Evolutionary conservation across 371 early-diverging fungal species (phyloP).

Genomic region (Mucor piriformis): DNA sequence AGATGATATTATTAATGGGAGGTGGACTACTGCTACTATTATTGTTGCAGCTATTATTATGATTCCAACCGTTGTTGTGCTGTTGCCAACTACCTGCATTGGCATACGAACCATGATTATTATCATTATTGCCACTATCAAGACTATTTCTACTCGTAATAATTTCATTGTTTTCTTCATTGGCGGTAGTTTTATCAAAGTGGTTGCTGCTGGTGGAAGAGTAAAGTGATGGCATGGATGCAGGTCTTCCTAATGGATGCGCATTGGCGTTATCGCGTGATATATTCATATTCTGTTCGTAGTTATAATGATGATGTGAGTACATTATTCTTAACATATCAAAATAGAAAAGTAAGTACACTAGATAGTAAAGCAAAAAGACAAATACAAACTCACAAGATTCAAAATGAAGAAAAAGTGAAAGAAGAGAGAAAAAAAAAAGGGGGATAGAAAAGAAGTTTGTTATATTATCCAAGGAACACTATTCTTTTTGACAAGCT

Average conservation of each 20-base stretch:
- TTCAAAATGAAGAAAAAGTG: not conserved
- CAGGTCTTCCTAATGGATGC: constrained; percentile 26
- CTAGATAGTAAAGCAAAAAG: not conserved
- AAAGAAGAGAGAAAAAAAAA: not conserved
- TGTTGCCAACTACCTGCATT: constrained; percentile 10
- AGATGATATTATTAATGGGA: constrained; percentile 1
- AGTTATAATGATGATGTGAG: constrained; percentile 12
- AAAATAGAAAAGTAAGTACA: not conserved
- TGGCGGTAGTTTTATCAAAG: not conserved
- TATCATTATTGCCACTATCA: constrained; percentile 2
- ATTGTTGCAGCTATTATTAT: constrained; percentile 15
- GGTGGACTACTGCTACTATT: constrained; percentile 11
- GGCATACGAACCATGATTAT: constrained; percentile 8
- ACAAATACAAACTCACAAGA: not conserved
- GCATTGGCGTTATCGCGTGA: constrained; percentile 21
- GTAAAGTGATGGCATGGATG: constrained; percentile 22
- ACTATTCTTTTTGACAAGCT: constrained; percentile 20
- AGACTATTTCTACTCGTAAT: not conserved
- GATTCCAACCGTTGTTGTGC: constrained; percentile 27
- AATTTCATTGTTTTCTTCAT: not conserved
- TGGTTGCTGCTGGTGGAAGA: not conserved
- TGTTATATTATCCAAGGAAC: constrained; percentile 6
- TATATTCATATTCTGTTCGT: constrained; percentile 1
- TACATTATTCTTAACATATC: not conserved
- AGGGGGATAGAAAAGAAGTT: not conserved